Percentiles rank a stretch among this genome's conserved stretches.
phyloP scores from a whole-genome alignment of 192 early-diverging fungal species.

The Mortierella alpina region DNA sequence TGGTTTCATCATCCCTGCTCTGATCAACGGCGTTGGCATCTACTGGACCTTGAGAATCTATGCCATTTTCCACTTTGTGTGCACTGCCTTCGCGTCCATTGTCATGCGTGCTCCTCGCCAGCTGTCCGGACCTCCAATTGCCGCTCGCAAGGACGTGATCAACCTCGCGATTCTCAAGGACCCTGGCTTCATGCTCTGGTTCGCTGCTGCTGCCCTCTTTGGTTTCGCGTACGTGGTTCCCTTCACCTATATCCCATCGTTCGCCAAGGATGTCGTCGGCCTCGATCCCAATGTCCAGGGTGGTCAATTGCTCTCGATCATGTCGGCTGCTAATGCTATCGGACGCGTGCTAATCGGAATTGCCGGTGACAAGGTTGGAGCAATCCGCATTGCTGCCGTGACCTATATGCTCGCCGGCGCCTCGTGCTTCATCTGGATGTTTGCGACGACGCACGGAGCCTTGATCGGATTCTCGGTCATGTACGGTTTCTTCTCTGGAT shows the following conservation, averaged over 20 bases:
- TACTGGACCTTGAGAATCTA: slow-evolving; percentile 39
- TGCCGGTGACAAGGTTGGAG: slow-evolving; percentile 41
- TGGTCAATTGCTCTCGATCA: slow-evolving; percentile 45
- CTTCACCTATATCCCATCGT: slow-evolving; percentile 32
- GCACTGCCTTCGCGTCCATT: slow-evolving; percentile 45
- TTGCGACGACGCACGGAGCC: slow-evolving; percentile 10
- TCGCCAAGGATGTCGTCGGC: slow-evolving; percentile 26
- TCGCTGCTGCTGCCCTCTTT: slow-evolving; percentile 13
- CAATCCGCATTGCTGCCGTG: slow-evolving; percentile 30
- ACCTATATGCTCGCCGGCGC: slow-evolving; percentile 32
- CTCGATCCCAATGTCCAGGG: slow-evolving; percentile 43
- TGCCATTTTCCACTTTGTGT: slow-evolving; percentile 38
- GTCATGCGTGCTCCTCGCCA: slow-evolving; percentile 40
- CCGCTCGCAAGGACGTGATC: slow-evolving; percentile 9
- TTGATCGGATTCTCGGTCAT: slow-evolving; percentile 24
- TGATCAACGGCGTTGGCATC: slow-evolving; percentile 44
- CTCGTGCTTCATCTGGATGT: slow-evolving; percentile 42
- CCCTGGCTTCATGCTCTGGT: slow-evolving; percentile 26
- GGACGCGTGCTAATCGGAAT: slow-evolving; percentile 43
- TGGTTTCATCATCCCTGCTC: slow-evolving; percentile 21
- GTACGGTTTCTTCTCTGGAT: slow-evolving; percentile 39
- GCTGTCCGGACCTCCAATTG: slow-evolving; percentile 20
- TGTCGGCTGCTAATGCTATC: slow-evolving; percentile 53
- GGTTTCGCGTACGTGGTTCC: slow-evolving; percentile 32
- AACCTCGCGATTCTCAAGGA: slow-evolving; percentile 33